Base-by-base conservation (phyloP, 495 filamentous ascomycete species). In the Evernia prunastri region DNA sequence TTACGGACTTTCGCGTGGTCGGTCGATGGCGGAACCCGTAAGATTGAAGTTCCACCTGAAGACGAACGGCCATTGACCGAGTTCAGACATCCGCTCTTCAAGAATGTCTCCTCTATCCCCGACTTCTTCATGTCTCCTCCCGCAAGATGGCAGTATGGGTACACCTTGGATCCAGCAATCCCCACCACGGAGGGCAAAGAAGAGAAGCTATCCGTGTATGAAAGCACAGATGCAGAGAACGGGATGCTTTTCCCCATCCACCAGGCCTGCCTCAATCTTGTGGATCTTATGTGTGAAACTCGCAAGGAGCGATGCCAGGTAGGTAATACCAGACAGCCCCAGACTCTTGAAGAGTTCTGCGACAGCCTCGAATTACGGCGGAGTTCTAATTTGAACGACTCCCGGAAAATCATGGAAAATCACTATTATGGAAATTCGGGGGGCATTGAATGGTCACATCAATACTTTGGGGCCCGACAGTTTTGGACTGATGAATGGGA, bases 201-300 rank as follows among this genome's bases (percentile, higher is more conserved):
- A 20, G 29, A 58, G 31, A n/a, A 20, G 3, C 10, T 58, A 25
- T 27, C 56, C 31, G 56, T 58, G 27, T 58, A 58, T 20, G 56
- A 58, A 10, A 58, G 56, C 25, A 58, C 56, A n/a, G 56, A 58
- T 40, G 31, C 36, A 7, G 56, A 58, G 15, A 58, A 58, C 15
- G 56, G 56, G 27, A 58, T 58, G 56, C 56, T 58, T 25, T 58
- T 58, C 56, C 56, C 56, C 12, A 58, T 58, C 36, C 56, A 58
- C 33, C 56, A n/a, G 40, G 31, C 33, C 40, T 58, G 56, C 40
- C 56, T 58, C 25, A 27, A 58, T 27, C n/a, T 58, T 7, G 31
- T 58, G 10, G 18, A 58, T 39, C 56, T 2, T 37, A 31, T 58
- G 31, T 33, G 56, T 36, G 56, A 58, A 40, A 58, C 3, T 25